Evolutionary conservation across 2,329 filamentous ascomycete genomes (phyloP).

Genomic region (Colletotrichum orbiculare): DNA sequence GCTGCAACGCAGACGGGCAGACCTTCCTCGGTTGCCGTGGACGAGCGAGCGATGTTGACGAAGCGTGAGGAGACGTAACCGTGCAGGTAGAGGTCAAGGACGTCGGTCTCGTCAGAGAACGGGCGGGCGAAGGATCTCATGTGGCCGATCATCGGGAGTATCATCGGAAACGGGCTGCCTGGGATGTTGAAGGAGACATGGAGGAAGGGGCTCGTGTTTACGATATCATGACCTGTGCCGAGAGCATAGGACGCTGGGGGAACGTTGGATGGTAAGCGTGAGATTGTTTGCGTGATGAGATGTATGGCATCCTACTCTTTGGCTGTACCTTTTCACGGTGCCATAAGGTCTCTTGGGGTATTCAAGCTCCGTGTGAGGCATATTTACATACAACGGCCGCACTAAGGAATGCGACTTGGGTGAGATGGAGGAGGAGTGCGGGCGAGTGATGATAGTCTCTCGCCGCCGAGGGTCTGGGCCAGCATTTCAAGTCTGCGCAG

Average conservation of each 20-base stretch:
- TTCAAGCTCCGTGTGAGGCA: slow-evolving; percentile 58
- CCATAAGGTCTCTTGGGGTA: slow-evolving; percentile 74
- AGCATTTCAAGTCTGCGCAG: too few species aligned
- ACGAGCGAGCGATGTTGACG: slow-evolving; percentile 68
- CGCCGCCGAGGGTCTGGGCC: too few species aligned
- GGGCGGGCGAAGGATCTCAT: slow-evolving; percentile 78
- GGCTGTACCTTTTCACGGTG: slow-evolving; percentile 75
- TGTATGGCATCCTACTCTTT: slow-evolving; percentile 58
- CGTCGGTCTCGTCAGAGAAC: slow-evolving; percentile 69
- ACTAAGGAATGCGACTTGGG: too few species aligned
- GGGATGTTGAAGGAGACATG: slow-evolving; percentile 81
- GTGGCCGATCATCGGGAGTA: slow-evolving; percentile 87
- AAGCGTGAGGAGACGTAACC: slow-evolving; percentile 85
- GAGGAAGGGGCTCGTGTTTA: slow-evolving; percentile 79
- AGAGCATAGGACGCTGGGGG: slow-evolving; percentile 76
- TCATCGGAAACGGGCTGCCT: slow-evolving; percentile 76
- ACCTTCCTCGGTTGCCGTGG: slow-evolving; percentile 52
- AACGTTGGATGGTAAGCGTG: neutral
- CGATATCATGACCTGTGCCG: slow-evolving; percentile 77
- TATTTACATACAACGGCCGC: slow-evolving; percentile 37
- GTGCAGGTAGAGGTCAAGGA: slow-evolving; percentile 83
- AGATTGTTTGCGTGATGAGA: neutral
- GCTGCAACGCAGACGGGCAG: slow-evolving; percentile 79
- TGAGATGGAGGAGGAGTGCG: too few species aligned
- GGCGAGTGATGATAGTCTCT: too few species aligned